These are phyloP conservation scores for Leccinum ponderosum DNA, from an alignment of 1,284 basidiomycete species.

Conservation along the genomic window DNA sequence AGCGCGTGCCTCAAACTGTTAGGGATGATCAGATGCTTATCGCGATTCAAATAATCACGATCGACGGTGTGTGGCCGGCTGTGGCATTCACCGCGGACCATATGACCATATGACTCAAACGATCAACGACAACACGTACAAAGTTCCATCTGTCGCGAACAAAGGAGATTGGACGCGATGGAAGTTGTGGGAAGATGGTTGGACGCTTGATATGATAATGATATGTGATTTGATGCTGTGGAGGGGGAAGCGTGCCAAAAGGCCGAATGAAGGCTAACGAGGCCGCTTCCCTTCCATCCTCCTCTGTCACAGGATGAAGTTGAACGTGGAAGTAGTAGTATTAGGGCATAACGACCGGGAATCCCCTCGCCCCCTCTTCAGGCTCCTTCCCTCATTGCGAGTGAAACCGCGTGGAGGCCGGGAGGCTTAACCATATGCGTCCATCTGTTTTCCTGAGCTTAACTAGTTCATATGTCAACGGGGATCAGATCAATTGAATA, in stretches of 20 bases:
- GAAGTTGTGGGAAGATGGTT: not conserved
- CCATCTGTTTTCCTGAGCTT: constrained; percentile 31
- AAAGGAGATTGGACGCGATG: constrained; percentile 25
- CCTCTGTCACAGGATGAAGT: not conserved
- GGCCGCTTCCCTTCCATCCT: not conserved
- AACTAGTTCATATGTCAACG: constrained; percentile 23
- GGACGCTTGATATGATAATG: constrained; percentile 1
- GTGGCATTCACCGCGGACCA: not conserved
- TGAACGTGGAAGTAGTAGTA: constrained; percentile 9
- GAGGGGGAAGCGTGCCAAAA: constrained; percentile 7
- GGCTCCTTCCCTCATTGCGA: constrained; percentile 9
- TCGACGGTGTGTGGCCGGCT: constrained; percentile 4
- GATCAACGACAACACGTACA: constrained; percentile 35
- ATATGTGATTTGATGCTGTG: constrained; percentile 20
- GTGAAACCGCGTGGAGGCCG: constrained; percentile 31
- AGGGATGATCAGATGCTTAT: not conserved
- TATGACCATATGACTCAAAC: constrained; percentile 16
- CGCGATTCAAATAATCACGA: constrained; percentile 18
- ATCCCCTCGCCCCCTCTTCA: constrained; percentile 1
- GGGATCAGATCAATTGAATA: constrained; percentile 32
- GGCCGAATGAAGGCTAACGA: not conserved
- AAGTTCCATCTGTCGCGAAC: not conserved
- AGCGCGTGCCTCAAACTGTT: constrained; percentile 6
- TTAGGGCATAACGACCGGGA: constrained; percentile 14
- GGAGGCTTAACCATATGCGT: constrained; percentile 32